These are phyloP conservation scores for Fusarium sp. DNA, from an alignment of 2,329 filamentous ascomycete genomes.

Conservation along the genomic window DNA sequence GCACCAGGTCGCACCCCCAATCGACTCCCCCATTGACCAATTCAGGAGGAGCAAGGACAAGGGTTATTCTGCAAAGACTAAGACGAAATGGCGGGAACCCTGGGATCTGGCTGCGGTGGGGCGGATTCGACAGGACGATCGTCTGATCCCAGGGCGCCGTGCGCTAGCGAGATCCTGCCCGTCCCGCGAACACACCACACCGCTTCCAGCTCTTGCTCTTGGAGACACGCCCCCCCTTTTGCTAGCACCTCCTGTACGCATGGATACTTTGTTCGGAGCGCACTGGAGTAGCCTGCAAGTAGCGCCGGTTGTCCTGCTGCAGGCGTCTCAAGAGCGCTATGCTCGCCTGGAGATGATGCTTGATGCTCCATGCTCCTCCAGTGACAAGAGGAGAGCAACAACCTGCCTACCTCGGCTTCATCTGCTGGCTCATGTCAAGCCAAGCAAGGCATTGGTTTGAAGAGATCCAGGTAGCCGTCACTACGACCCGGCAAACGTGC, in stretches of 20 bases:
- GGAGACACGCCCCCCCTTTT: constrained; percentile 26
- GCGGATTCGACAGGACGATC: constrained; percentile 42
- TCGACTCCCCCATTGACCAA: constrained; percentile 10
- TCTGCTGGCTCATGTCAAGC: not conserved
- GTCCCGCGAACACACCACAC: constrained; percentile 44
- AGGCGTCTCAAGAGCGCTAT: constrained; percentile 12
- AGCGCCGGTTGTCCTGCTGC: constrained; percentile 14
- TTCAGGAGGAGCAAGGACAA: constrained; percentile 36
- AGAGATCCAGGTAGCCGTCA: not conserved
- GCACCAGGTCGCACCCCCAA: constrained; percentile 18
- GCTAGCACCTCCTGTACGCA: not conserved
- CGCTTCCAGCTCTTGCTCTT: constrained; percentile 21
- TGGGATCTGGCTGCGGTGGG: constrained; percentile 45
- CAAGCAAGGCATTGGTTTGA: not conserved
- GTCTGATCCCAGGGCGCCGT: constrained; percentile 43
- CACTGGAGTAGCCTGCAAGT: constrained; percentile 10
- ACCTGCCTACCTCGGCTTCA: not conserved
- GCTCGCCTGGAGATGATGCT: constrained; percentile 1
- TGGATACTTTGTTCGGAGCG: constrained; percentile 6
- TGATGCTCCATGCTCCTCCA: not conserved
- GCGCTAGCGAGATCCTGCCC: constrained; percentile 45
- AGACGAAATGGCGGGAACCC: constrained; percentile 42
- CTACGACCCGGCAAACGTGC: constrained; percentile 6
- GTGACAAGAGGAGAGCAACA: not conserved
- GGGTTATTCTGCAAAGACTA: constrained; percentile 27